These are phyloP conservation scores for Zizania latifolia DNA, from an alignment of 176 grass and related monocot species.

Conservation along the genomic window DNA sequence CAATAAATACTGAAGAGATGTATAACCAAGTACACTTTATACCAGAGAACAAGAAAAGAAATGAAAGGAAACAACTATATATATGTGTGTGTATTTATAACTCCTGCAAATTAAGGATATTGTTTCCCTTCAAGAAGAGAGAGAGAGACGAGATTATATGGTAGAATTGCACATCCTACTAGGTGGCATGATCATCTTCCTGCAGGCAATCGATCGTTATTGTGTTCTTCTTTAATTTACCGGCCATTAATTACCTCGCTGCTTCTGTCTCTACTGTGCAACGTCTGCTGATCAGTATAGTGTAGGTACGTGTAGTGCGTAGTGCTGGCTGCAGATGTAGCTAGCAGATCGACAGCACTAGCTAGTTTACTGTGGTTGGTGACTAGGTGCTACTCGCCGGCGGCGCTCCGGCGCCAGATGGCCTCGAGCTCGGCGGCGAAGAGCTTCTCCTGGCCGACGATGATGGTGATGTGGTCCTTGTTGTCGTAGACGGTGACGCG, in stretches of 20 bases:
- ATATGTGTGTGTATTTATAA: neutral
- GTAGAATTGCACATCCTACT: conserved; percentile 8
- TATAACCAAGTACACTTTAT: conserved; percentile 13
- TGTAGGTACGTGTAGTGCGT: too few species aligned
- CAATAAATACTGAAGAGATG: too few species aligned
- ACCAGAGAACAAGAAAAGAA: neutral
- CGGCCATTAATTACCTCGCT: too few species aligned
- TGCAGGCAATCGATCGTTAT: conserved; percentile 18
- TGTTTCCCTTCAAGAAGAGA: neutral
- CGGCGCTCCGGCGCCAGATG: conserved; percentile 53
- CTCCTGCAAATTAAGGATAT: neutral
- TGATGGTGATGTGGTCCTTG: conserved; percentile 88
- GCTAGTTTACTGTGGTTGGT: too few species aligned
- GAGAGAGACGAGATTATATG: neutral
- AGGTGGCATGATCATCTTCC: neutral
- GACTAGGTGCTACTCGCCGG: conserved; percentile 17
- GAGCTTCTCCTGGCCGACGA: conserved; percentile 66
- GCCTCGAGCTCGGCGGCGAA: conserved; percentile 89
- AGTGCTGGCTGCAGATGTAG: too few species aligned
- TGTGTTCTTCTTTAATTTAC: conserved; percentile 13
- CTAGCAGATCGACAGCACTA: neutral
- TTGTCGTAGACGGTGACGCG: conserved; percentile 59
- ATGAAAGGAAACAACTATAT: neutral
- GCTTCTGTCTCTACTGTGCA: neutral
- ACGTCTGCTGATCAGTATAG: neutral